Percentiles rank a stretch among this genome's conserved stretches.
phyloP scores from a whole-genome alignment of 164 flowering plant genomes.

The Houttuynia cordata region DNA sequence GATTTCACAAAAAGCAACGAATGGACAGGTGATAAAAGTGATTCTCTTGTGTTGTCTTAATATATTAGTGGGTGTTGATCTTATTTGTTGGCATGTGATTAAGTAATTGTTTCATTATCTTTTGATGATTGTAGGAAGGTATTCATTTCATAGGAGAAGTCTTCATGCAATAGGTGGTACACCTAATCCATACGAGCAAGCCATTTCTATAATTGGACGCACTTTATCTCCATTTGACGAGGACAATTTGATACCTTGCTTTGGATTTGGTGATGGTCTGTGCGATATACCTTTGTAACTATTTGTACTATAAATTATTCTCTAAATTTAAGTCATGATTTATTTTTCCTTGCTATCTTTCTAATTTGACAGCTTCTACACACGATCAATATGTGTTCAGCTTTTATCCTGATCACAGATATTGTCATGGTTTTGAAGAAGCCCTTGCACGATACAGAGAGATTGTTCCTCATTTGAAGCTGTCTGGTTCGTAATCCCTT shows the following conservation, averaged over 20 bases:
- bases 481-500: constrained; percentile 46
- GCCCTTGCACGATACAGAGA: constrained; percentile 66
- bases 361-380: constrained; percentile 47
- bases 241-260: constrained; percentile 87
- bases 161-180: constrained; percentile 56
- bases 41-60: neutral
- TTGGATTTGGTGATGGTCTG: constrained; percentile 97
- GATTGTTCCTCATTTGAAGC: constrained; percentile 50
- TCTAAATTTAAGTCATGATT: neutral
- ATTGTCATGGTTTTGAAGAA: constrained; percentile 77
- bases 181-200: constrained; percentile 89
- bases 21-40: constrained; percentile 54
- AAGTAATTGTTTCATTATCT: neutral
- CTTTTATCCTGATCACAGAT: constrained; percentile 58
- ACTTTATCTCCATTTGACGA: constrained; percentile 86
- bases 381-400: constrained; percentile 75
- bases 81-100: neutral
- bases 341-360: neutral
- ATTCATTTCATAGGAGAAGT: constrained; percentile 34
- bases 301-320: neutral
- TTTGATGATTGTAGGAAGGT: constrained; percentile 29
- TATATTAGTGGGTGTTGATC: neutral
- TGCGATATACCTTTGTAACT: neutral
- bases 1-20: constrained; percentile 97
- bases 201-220: constrained; percentile 81